Conservation (phyloP, 768 basidiomycete species). For the Suillus fuscotomentosus region DNA sequence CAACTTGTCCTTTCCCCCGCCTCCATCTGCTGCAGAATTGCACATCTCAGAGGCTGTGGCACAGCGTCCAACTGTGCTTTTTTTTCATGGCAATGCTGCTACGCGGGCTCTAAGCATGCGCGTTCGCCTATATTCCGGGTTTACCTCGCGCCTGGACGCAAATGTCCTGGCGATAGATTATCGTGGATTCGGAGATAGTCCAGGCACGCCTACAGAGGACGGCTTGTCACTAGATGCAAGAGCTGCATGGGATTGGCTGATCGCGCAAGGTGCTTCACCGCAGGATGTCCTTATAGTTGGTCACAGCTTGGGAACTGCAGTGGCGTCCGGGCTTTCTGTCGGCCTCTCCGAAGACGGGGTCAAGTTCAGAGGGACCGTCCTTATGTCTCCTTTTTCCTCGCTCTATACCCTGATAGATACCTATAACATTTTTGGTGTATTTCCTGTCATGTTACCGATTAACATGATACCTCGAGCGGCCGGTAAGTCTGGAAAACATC, state of each 20-base stretch:
- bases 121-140: slow-evolving; percentile 64
- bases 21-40: slow-evolving; percentile 33
- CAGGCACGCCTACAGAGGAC: slow-evolving; percentile 69
- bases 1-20: slow-evolving; percentile 39
- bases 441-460: slow-evolving; percentile 75
- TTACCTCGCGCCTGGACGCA: slow-evolving; percentile 60
- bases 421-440: slow-evolving; percentile 59
- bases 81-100: slow-evolving; percentile 87
- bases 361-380: slow-evolving; percentile 44
- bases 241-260: slow-evolving; percentile 79
- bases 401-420: slow-evolving; percentile 62
- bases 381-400: slow-evolving; percentile 59
- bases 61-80: slow-evolving; percentile 75
- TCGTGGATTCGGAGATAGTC: slow-evolving; percentile 88
- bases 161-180: slow-evolving; percentile 91
- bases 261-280: slow-evolving; percentile 52
- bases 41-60: slow-evolving; percentile 55
- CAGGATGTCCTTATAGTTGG: slow-evolving; percentile 74
- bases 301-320: slow-evolving; percentile 88
- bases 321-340: slow-evolving; percentile 51
- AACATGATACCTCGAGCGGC: slow-evolving; percentile 58
- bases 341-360: slow-evolving; percentile 45
- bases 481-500: slow-evolving; percentile 43
- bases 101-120: slow-evolving; percentile 71
- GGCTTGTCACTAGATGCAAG: slow-evolving; percentile 75